Evolutionary conservation across 768 basidiomycete species (phyloP).

Genomic region (Tylopilus plumbeoviolaceoides): DNA sequence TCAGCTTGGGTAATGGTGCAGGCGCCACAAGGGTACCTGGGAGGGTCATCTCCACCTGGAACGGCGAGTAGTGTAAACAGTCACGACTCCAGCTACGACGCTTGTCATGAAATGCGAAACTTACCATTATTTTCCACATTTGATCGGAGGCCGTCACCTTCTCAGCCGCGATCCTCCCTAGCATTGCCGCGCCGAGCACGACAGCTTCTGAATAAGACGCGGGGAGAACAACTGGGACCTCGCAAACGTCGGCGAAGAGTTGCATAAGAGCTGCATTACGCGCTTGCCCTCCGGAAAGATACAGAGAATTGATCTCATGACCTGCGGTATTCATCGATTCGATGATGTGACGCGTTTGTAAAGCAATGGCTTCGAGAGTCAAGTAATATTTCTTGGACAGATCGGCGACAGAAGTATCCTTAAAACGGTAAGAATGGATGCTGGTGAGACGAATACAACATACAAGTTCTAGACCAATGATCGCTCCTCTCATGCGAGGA

Average conservation of each 20-base stretch:
- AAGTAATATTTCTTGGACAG: constrained; percentile 89
- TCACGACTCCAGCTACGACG: neutral
- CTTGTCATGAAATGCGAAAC: neutral
- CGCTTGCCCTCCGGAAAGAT: constrained; percentile 92
- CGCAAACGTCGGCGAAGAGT: constrained; percentile 82
- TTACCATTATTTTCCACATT: constrained; percentile 92
- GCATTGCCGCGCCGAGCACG: constrained; percentile 90
- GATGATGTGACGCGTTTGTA: constrained; percentile 93
- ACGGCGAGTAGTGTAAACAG: neutral
- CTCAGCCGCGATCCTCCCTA: constrained; percentile 82
- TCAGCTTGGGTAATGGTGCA: constrained; percentile 55
- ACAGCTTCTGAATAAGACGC: constrained; percentile 74
- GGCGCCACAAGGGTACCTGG: constrained; percentile 70
- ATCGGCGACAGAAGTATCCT: constrained; percentile 73
- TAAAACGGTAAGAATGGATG: neutral
- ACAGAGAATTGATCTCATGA: constrained; percentile 78
- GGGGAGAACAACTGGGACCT: constrained; percentile 80
- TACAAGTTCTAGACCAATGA: constrained; percentile 81
- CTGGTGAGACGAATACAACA: constrained; percentile 9
- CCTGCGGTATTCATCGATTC: constrained; percentile 86
- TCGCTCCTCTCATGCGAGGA: constrained; percentile 89
- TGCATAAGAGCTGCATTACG: constrained; percentile 87
- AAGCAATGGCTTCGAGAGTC: constrained; percentile 88
- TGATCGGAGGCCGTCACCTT: constrained; percentile 50
- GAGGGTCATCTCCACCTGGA: constrained; percentile 88